Conservation (phyloP, 2,329 filamentous ascomycete species). For the Graphilbum sp. region DNA sequence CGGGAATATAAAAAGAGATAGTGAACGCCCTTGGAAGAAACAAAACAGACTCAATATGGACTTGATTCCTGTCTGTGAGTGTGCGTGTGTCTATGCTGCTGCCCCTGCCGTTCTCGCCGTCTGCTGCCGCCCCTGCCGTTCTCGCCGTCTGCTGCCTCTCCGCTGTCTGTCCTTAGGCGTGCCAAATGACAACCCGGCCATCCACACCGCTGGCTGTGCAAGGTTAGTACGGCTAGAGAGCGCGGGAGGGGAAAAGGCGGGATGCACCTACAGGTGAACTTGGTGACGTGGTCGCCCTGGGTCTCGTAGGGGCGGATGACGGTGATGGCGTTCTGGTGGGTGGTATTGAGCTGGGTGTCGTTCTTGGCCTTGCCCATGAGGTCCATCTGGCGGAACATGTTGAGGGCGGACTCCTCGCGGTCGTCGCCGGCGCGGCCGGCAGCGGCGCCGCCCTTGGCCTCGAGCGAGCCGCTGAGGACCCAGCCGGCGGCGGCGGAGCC, state of each 20-base stretch:
- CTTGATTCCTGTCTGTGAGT: too few species aligned
- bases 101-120: background rate
- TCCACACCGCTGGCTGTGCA: conserved; percentile 66
- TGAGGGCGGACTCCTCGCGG: conserved; percentile 81
- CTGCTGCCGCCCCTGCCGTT: background rate
- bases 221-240: conserved; percentile 12
- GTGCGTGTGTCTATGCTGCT: too few species aligned
- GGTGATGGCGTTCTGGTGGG: conserved; percentile 92
- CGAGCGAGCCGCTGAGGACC: conserved; percentile 68
- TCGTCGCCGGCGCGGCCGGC: conserved; percentile 43
- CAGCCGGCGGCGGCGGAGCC: conserved; percentile 59
- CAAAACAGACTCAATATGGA: too few species aligned
- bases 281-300: conserved; percentile 45
- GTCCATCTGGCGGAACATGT: conserved; percentile 99
- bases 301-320: conserved; percentile 65
- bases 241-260: conserved; percentile 4
- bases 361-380: conserved; percentile 84
- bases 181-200: conserved; percentile 68
- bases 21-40: too few species aligned
- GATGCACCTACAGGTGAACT: conserved; percentile 66
- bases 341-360: conserved; percentile 85
- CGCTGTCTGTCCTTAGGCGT: conserved; percentile 26
- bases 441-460: conserved; percentile 50
- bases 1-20: background rate
- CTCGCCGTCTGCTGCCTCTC: background rate